Conservation (phyloP, 1,139 yeast species). For the Pichia sp. region DNA sequence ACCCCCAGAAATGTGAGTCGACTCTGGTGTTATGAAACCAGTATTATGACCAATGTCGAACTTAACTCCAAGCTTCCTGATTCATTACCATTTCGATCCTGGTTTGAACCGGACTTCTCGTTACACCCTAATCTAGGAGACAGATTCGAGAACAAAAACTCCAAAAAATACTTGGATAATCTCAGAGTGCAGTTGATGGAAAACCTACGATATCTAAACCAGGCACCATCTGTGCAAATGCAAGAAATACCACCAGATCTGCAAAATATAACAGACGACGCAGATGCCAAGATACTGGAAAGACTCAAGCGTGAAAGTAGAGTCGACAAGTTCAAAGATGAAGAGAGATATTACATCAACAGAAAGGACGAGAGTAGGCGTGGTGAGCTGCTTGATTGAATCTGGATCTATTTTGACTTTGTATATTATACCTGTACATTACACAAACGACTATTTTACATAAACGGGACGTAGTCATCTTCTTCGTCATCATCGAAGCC, state of each 20-base stretch:
- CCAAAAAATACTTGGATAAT: conserved; percentile 76
- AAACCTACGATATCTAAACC: conserved; percentile 71
- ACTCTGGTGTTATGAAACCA: conserved; percentile 94
- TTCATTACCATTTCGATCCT: conserved; percentile 71
- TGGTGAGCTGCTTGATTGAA: conserved; percentile 27
- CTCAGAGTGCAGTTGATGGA: conserved; percentile 73
- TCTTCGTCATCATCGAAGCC: conserved; percentile 18
- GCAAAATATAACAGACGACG: conserved; percentile 61
- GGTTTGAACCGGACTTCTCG: conserved; percentile 90
- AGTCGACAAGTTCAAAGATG: conserved; percentile 32
- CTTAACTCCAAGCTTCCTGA: conserved; percentile 73
- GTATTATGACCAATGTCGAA: conserved; percentile 72
- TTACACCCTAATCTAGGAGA: conserved; percentile 89
- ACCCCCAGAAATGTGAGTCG: conserved; percentile 96
- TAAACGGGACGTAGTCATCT: conserved; percentile 28
- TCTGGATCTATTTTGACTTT: neutral
- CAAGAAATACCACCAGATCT: conserved; percentile 82
- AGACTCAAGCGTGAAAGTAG: conserved; percentile 45
- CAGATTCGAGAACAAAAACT: conserved; percentile 78
- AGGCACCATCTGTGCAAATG: conserved; percentile 96
- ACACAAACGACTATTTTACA: too few relatives aligned
- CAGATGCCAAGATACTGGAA: conserved; percentile 36
- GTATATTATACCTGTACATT: neutral
- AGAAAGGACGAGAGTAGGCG: conserved; percentile 32
- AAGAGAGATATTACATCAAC: conserved; percentile 32